Conservation (phyloP, 768 basidiomycete species). For the Tylopilus sp. region DNA sequence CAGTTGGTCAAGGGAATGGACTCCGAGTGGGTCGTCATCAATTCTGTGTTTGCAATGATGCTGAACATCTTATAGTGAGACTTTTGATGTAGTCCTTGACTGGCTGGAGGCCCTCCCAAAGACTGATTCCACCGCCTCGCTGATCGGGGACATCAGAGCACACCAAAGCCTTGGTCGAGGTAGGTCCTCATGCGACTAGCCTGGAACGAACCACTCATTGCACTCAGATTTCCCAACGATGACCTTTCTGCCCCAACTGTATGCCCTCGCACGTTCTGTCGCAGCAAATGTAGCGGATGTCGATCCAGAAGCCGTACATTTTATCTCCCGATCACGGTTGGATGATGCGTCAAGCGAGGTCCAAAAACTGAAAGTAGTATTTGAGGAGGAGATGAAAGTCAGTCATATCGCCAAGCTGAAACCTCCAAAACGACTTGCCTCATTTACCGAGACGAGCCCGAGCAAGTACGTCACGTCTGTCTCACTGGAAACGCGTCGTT, state of each 20-base stretch:
- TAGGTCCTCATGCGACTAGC: not conserved
- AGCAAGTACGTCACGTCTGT: constrained; percentile 35
- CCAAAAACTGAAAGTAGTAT: constrained; percentile 28
- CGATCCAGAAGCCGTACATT: constrained; percentile 1
- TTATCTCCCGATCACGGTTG: constrained; percentile 17
- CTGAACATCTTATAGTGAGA: constrained; percentile 18
- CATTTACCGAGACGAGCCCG: constrained; percentile 39
- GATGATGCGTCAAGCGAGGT: constrained; percentile 33
- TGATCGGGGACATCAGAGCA: constrained; percentile 23
- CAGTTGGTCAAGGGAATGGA: constrained; percentile 33
- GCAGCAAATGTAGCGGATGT: constrained; percentile 17
- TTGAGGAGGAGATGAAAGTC: constrained; percentile 39
- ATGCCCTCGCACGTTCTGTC: constrained; percentile 38
- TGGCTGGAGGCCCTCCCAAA: constrained; percentile 26
- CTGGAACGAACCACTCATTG: not conserved
- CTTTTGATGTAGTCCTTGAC: constrained; percentile 21
- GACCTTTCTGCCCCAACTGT: constrained; percentile 49
- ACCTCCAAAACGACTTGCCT: constrained; percentile 45
- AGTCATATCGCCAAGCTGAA: constrained; percentile 40
- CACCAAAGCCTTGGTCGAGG: constrained; percentile 30
- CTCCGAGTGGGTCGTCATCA: constrained; percentile 36
- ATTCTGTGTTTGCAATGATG: not conserved
- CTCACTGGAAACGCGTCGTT: not conserved
- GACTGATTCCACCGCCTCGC: constrained; percentile 8
- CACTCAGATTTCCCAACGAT: constrained; percentile 33